phyloP scores from a whole-genome alignment of 352 stramenopile species.

The Phytophthora citrophthora region DNA sequence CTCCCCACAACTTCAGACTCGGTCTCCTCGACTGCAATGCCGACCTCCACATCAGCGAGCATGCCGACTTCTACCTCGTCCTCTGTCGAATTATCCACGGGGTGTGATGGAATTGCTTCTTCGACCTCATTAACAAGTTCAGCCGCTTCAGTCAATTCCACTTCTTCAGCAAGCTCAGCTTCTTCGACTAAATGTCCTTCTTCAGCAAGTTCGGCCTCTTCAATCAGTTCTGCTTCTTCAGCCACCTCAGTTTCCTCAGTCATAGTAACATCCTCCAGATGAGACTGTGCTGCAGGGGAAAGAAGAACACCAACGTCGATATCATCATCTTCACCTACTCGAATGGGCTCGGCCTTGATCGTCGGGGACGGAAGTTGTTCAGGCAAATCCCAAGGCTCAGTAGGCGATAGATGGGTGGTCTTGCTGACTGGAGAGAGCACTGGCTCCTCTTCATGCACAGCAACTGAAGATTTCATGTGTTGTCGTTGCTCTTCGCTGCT shows the following conservation, averaged over 20 bases:
- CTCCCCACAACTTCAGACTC: constrained; percentile 27
- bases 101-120: constrained; percentile 11
- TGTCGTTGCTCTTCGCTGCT: constrained; percentile 32
- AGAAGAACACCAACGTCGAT: constrained; percentile 21
- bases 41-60: constrained; percentile 46
- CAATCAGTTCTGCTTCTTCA: constrained; percentile 17
- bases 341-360: constrained; percentile 20
- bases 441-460: constrained; percentile 25
- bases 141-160: constrained; percentile 8
- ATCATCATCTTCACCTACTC: constrained; percentile 19
- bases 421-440: constrained; percentile 31
- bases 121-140: constrained; percentile 21
- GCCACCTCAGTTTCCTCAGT: constrained; percentile 14
- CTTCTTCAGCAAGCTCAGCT: constrained; percentile 19
- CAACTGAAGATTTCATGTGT: constrained; percentile 9
- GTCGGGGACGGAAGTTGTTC: constrained; percentile 33
- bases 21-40: constrained; percentile 35
- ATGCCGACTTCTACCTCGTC: constrained; percentile 43
- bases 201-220: constrained; percentile 20
- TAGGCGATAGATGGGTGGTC: constrained; percentile 35
- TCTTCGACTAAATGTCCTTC: constrained; percentile 20
- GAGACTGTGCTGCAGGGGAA: constrained; percentile 7
- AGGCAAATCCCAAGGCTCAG: constrained; percentile 40
- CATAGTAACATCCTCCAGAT: constrained; percentile 20
- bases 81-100: constrained; percentile 11